phyloP scores from a whole-genome alignment of 2,329 filamentous ascomycete genomes.

The Penicillium sp. region DNA sequence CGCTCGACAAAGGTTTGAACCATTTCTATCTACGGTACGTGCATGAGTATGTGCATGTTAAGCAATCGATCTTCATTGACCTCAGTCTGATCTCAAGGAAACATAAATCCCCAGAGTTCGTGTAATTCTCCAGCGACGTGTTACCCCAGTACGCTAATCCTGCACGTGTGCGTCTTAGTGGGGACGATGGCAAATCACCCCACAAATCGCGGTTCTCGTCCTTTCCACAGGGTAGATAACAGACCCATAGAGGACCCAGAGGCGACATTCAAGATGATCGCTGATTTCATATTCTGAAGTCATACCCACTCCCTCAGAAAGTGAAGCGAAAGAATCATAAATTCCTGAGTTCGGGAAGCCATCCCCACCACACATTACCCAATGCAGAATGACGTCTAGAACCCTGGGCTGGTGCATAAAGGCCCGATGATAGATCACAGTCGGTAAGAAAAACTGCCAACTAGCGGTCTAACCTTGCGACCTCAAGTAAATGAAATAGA shows the following conservation, averaged over 20 bases:
- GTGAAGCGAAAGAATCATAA: not conserved
- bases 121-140: not conserved
- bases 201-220: not conserved
- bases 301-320: not conserved
- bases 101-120: not conserved
- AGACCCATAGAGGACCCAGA: not conserved
- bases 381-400: not conserved
- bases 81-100: not conserved
- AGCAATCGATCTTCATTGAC: not conserved
- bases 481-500: not conserved
- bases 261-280: not conserved
- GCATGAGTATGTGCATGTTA: not conserved
- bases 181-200: not conserved
- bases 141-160: not conserved
- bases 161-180: not conserved
- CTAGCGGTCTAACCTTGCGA: constrained; percentile 1
- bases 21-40: not conserved
- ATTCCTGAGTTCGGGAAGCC: not conserved
- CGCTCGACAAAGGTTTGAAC: not conserved
- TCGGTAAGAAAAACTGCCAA: not conserved
- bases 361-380: not conserved
- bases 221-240: not conserved
- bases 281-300: not conserved
- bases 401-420: not conserved
- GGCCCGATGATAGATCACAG: not conserved